These are phyloP conservation scores for Rubus parviflorus DNA, from an alignment of 306 rosid species.

Conservation along the genomic window DNA sequence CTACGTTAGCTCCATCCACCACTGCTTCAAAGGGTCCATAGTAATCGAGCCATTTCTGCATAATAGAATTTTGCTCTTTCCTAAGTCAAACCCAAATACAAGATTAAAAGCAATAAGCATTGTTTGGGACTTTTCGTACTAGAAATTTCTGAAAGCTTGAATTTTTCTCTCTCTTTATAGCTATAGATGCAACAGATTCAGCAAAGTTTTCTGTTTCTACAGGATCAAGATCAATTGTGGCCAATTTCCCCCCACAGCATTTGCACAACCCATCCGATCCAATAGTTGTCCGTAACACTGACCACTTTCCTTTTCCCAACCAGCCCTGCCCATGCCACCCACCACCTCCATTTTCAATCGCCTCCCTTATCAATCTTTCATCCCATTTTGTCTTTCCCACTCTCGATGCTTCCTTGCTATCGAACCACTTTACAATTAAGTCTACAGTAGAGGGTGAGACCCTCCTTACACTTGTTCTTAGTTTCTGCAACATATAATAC, in stretches of 20 bases:
- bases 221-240: slow-evolving; percentile 87
- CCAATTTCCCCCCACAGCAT: slow-evolving; percentile 68
- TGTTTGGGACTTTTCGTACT: slow-evolving; percentile 47
- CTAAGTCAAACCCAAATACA: slow-evolving; percentile 18
- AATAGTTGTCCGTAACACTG: slow-evolving; percentile 47
- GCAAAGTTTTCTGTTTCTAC: slow-evolving; percentile 86
- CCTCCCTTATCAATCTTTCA: slow-evolving; percentile 43
- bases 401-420: slow-evolving; percentile 64
- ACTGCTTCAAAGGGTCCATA: slow-evolving; percentile 96
- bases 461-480: slow-evolving; percentile 65
- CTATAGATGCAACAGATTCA: slow-evolving; percentile 80
- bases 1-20: slow-evolving; percentile 92
- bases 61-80: slow-evolving; percentile 22
- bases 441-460: slow-evolving; percentile 58
- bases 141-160: slow-evolving; percentile 80
- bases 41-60: slow-evolving; percentile 90
- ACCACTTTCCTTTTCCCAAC: slow-evolving; percentile 93
- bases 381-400: slow-evolving; percentile 81
- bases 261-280: slow-evolving; percentile 78
- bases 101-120: slow-evolving; percentile 20
- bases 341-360: slow-evolving; percentile 80
- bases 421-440: slow-evolving; percentile 70
- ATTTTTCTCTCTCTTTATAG: slow-evolving; percentile 59
- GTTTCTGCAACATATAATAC: slow-evolving; percentile 77
- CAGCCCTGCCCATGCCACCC: slow-evolving; percentile 98